Conservation (phyloP, 2,329 filamentous ascomycete genomes). For the Alternaria conjuncta region DNA sequence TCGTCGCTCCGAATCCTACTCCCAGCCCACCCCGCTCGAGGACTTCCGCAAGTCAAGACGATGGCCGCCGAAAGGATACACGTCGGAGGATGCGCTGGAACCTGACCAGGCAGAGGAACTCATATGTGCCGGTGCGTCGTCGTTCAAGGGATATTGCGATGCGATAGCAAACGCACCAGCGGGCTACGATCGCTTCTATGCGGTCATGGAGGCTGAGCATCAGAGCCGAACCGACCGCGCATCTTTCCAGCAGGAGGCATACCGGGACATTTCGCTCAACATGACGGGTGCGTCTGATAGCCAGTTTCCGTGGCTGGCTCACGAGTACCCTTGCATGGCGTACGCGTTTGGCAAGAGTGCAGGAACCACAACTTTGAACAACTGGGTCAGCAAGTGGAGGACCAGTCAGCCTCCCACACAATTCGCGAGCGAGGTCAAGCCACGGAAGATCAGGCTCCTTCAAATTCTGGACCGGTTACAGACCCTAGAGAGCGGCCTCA, state of each 20-base stretch:
- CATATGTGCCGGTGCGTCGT: constrained; percentile 48
- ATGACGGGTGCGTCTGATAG: constrained; percentile 44
- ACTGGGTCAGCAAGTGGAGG: constrained; percentile 69
- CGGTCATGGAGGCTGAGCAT: constrained; percentile 49
- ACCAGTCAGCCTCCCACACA: constrained; percentile 62
- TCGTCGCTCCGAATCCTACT: constrained; percentile 45
- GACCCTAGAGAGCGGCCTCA: constrained; percentile 50
- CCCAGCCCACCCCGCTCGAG: constrained; percentile 46
- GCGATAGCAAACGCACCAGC: constrained; percentile 44
- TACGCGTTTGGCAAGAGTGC: constrained; percentile 71
- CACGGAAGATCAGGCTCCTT: constrained; percentile 66
- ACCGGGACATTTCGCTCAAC: constrained; percentile 48
- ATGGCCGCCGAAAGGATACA: constrained; percentile 51
- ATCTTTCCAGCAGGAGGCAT: constrained; percentile 43
- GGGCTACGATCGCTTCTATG: constrained; percentile 50
- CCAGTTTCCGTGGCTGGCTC: constrained; percentile 68
- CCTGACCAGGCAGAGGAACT: constrained; percentile 46
- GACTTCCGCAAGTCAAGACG: constrained; percentile 44
- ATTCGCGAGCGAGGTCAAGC: constrained; percentile 64
- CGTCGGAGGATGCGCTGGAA: constrained; percentile 39
- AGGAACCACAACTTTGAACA: constrained; percentile 75
- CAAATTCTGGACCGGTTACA: constrained; percentile 54
- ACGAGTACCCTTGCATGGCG: constrained; percentile 76
- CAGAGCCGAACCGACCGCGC: constrained; percentile 48
- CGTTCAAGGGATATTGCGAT: constrained; percentile 50